Evolutionary conservation across 441 rosid genomes (phyloP).

Genomic region (Gossypium schwendimanii): DNA sequence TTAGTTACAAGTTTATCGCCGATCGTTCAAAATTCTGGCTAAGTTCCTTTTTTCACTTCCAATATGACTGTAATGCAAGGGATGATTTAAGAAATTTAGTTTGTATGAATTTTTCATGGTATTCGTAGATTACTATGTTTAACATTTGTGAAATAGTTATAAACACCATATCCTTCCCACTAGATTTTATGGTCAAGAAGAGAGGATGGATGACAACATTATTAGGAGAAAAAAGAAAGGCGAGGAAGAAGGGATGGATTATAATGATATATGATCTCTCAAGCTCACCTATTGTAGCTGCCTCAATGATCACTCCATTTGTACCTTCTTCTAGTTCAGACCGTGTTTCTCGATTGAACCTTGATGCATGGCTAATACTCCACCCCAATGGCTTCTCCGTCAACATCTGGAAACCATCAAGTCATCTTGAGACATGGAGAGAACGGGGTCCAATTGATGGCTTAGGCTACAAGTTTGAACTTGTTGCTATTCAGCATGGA

Average conservation of each 20-base stretch:
- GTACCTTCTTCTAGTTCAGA: constrained; percentile 82
- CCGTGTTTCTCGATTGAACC: constrained; percentile 76
- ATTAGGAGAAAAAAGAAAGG: constrained; percentile 47
- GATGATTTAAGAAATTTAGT: background rate
- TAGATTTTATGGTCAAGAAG: constrained; percentile 37
- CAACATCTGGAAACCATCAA: constrained; percentile 87
- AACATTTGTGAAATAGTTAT: background rate
- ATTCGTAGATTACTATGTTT: constrained; percentile 15
- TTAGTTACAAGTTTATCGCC: constrained; percentile 87
- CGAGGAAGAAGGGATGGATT: constrained; percentile 78
- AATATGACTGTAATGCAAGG: background rate
- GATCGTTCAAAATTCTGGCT: constrained; percentile 80
- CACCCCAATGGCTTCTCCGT: constrained; percentile 60
- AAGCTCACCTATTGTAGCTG: constrained; percentile 75
- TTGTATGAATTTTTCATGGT: background rate
- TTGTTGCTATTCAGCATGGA: constrained; percentile 47
- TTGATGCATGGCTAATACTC: constrained; percentile 81
- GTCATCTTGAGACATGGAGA: constrained; percentile 87
- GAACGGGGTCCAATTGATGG: constrained; percentile 72
- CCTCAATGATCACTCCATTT: constrained; percentile 82
- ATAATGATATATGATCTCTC: constrained; percentile 74
- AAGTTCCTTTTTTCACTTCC: background rate
- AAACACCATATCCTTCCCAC: constrained; percentile 37
- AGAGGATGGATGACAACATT: constrained; percentile 63
- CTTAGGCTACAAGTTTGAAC: constrained; percentile 80